Conservation (phyloP, 2,329 filamentous ascomycete genomes). For the Colletotrichum noveboracense region DNA sequence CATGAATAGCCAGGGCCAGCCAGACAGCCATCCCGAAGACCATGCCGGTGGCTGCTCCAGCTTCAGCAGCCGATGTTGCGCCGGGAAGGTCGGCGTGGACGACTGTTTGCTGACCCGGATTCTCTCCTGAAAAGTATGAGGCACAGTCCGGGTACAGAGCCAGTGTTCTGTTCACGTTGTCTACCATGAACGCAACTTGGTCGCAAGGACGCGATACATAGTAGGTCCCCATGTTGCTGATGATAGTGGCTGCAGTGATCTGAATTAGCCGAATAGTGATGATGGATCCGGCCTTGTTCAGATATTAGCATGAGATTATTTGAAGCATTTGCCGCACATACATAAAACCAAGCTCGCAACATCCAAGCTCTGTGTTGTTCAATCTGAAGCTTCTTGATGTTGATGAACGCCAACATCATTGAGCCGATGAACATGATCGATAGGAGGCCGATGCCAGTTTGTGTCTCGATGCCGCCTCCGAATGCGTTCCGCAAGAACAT, state of each 20-base stretch:
- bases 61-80: conserved; percentile 25
- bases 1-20: conserved; percentile 28
- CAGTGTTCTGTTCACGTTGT: conserved; percentile 26
- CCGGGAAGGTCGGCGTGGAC: conserved; percentile 37
- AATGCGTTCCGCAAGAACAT: conserved; percentile 58
- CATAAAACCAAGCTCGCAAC: conserved; percentile 59
- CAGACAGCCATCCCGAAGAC: conserved; percentile 56
- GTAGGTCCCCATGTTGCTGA: conserved; percentile 34
- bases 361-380: conserved; percentile 70
- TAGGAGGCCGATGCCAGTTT: conserved; percentile 47
- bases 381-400: conserved; percentile 65
- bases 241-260: conserved; percentile 35
- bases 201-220: conserved; percentile 47
- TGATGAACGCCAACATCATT: conserved; percentile 54
- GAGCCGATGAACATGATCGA: conserved; percentile 48
- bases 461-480: conserved; percentile 58
- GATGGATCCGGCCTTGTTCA: conserved; percentile 45
- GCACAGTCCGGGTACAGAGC: conserved; percentile 48
- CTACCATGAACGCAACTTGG: conserved; percentile 47
- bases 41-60: conserved; percentile 46
- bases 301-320: not conserved
- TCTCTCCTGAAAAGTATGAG: conserved; percentile 36
- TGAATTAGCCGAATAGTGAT: conserved; percentile 55
- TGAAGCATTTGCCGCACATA: conserved; percentile 25
- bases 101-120: conserved; percentile 27